Conservation (phyloP, 1,139 yeast species). For the Lodderomyces metapsilosis region DNA sequence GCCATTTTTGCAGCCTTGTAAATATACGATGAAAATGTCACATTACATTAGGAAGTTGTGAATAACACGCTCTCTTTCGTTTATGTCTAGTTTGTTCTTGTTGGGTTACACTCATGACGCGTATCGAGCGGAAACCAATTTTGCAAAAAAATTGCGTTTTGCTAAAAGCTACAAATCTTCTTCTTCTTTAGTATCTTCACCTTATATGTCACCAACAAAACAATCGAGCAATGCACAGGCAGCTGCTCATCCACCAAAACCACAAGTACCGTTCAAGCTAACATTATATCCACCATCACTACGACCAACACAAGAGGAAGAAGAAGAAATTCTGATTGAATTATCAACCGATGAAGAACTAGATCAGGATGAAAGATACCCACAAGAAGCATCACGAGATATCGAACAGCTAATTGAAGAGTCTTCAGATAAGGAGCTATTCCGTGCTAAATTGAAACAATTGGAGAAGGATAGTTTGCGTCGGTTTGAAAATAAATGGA, state of each 20-base stretch:
- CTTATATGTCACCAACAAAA: background rate
- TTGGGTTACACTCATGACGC: too few relatives aligned
- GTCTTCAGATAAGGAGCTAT: background rate
- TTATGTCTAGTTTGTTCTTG: too few relatives aligned
- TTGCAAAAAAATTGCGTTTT: too few relatives aligned
- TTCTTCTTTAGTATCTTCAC: too few relatives aligned
- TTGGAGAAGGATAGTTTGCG: constrained; percentile 9
- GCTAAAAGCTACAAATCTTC: too few relatives aligned
- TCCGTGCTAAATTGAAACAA: background rate
- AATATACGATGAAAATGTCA: too few relatives aligned
- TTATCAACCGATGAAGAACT: constrained; percentile 6
- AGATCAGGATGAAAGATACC: constrained; percentile 3
- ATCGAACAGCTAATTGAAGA: constrained; percentile 6
- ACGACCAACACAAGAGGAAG: background rate
- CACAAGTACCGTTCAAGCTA: background rate
- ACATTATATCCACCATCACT: constrained; percentile 2
- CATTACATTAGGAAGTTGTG: too few relatives aligned
- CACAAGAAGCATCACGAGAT: constrained; percentile 1
- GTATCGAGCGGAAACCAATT: too few relatives aligned
- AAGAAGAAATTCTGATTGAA: constrained; percentile 5
- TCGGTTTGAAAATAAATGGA: constrained; percentile 49
- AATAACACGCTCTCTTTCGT: too few relatives aligned
- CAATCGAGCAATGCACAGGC: background rate
- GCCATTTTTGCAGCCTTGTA: too few relatives aligned
- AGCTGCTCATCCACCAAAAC: background rate